phyloP scores from a whole-genome alignment of 2,329 filamentous ascomycete genomes.

The Emericellopsis atlantica region DNA sequence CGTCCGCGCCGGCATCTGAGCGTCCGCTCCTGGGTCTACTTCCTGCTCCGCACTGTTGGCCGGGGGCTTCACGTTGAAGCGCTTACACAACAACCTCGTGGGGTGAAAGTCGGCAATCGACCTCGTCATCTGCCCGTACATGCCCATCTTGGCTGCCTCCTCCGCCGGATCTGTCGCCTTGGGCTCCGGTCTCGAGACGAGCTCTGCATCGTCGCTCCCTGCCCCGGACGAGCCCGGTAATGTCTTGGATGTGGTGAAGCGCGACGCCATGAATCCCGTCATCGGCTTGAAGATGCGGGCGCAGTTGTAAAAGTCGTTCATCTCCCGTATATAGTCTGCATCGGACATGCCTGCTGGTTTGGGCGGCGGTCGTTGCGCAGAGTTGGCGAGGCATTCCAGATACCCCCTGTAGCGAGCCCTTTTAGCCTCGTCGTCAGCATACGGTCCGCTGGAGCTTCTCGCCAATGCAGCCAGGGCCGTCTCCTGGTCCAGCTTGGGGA shows the following conservation, averaged over 20 bases:
- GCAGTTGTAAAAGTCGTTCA: constrained; percentile 59
- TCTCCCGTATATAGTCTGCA: constrained; percentile 70
- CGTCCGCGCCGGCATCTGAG: not conserved
- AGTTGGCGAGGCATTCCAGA: constrained; percentile 51
- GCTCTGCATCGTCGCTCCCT: constrained; percentile 8
- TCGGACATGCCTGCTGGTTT: constrained; percentile 31
- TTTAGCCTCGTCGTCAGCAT: constrained; percentile 71
- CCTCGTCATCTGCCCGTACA: constrained; percentile 86
- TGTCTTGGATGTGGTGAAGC: constrained; percentile 66
- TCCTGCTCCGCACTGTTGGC: constrained; percentile 41
- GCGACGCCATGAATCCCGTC: constrained; percentile 81
- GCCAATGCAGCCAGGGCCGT: constrained; percentile 57
- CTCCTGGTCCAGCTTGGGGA: constrained; percentile 53
- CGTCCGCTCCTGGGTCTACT: constrained; percentile 12
- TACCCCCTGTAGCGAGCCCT: constrained; percentile 70
- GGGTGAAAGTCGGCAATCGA: constrained; percentile 62
- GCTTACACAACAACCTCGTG: constrained; percentile 77
- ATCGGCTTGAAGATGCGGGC: constrained; percentile 77
- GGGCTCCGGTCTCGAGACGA: constrained; percentile 16
- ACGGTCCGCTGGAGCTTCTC: constrained; percentile 57
- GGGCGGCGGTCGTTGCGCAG: constrained; percentile 33
- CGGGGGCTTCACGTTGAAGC: constrained; percentile 78
- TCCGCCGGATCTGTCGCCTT: constrained; percentile 56
- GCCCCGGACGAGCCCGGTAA: constrained; percentile 8
- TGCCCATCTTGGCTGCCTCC: constrained; percentile 76